Conservation (phyloP, 2,329 filamentous ascomycete genomes). For the Diaporthe sp. region DNA sequence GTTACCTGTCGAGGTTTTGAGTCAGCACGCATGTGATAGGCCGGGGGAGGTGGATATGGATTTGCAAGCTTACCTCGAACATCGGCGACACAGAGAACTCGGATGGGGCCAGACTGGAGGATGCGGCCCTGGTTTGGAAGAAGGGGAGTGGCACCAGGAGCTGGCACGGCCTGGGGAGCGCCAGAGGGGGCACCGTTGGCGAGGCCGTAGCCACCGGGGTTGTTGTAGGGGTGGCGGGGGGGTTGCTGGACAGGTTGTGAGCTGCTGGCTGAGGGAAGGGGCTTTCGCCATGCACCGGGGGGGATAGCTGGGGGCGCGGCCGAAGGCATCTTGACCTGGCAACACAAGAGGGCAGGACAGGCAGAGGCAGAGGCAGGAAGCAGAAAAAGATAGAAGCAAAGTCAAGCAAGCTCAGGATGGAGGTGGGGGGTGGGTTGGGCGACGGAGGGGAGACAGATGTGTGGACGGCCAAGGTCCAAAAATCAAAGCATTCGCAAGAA, state of each 20-base stretch:
- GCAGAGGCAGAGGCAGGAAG: neutral
- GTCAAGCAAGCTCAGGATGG: slow-evolving; percentile 8
- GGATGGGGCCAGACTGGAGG: slow-evolving; percentile 74
- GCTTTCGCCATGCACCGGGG: slow-evolving; percentile 40
- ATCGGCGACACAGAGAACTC: slow-evolving; percentile 79
- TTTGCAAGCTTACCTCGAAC: slow-evolving; percentile 71
- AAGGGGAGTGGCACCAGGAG: slow-evolving; percentile 73
- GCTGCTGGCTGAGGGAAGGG: slow-evolving; percentile 36
- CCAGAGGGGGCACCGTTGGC: slow-evolving; percentile 70
- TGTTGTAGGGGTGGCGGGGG: slow-evolving; percentile 58
- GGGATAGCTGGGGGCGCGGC: slow-evolving; percentile 34
- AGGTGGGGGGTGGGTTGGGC: slow-evolving; percentile 3
- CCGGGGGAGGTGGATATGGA: neutral
- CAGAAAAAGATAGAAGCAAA: neutral
- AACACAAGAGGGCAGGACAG: slow-evolving; percentile 9
- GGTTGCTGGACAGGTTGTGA: slow-evolving; percentile 42
- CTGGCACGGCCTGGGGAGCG: slow-evolving; percentile 59
- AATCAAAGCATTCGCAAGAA: slow-evolving; percentile 15
- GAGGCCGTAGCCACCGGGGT: slow-evolving; percentile 67
- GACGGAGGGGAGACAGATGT: slow-evolving; percentile 12
- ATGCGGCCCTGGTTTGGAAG: slow-evolving; percentile 77
- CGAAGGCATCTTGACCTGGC: slow-evolving; percentile 34
- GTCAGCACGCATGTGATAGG: slow-evolving; percentile 33
- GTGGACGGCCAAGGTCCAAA: slow-evolving; percentile 27
- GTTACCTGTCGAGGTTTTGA: slow-evolving; percentile 76